phyloP scores from a whole-genome alignment of 139 green algal genomes.

The Choricystis sp. region DNA sequence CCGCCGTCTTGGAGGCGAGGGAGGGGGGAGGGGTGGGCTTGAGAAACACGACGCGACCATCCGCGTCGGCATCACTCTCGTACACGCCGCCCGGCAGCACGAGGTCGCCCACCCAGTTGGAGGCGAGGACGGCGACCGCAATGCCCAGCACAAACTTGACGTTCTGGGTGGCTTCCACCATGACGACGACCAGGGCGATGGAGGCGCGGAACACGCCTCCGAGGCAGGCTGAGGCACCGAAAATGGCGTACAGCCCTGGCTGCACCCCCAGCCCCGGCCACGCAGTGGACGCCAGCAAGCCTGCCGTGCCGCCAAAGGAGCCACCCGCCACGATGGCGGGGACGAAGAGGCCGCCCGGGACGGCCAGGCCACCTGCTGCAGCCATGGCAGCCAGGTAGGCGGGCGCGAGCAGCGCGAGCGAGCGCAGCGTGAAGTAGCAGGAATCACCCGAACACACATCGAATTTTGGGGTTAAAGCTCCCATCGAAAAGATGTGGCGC shows the following conservation, averaged over 20 bases:
- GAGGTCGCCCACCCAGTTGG: conserved; percentile 61
- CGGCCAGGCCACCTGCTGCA: conserved; percentile 42
- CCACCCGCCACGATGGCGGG: conserved; percentile 63
- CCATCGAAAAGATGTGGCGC: conserved; percentile 37
- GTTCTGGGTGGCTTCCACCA: conserved; percentile 51
- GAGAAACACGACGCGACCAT: conserved; percentile 62
- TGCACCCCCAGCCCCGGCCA: conserved; percentile 37
- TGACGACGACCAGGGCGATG: conserved; percentile 77
- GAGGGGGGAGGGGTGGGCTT: conserved; percentile 45
- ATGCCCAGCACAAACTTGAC: conserved; percentile 74
- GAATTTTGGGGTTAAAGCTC: neutral
- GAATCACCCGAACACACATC: neutral
- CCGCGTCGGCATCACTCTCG: conserved; percentile 67
- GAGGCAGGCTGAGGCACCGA: conserved; percentile 61
- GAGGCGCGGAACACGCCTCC: conserved; percentile 70
- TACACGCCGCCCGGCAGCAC: conserved; percentile 75
- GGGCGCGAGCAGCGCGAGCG: conserved; percentile 31
- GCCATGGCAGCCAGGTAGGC: conserved; percentile 66
- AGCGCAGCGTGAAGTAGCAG: conserved; percentile 37
- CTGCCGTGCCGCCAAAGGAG: conserved; percentile 45
- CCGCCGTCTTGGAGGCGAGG: conserved; percentile 32
- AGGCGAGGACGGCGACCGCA: conserved; percentile 59
- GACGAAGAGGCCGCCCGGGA: conserved; percentile 86
- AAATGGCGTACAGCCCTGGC: conserved; percentile 60
- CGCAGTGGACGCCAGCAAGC: conserved; percentile 34